Conservation (phyloP, 2,329 filamentous ascomycete species). For the Periconia digitata region DNA sequence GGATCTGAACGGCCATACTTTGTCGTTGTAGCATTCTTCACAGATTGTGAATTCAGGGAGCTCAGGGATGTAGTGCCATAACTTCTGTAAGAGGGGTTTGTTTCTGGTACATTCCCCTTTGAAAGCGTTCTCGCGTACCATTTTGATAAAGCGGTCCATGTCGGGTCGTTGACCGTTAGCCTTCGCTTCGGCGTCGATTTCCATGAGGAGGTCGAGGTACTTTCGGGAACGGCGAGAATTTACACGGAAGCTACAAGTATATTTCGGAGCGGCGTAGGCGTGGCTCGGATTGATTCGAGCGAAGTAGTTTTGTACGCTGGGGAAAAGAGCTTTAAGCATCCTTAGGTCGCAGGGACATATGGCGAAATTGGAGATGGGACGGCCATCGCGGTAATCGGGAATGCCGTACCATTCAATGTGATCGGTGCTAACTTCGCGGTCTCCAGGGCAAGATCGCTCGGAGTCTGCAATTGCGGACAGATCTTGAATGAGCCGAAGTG, state of each 20-base stretch:
- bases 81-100: conserved; percentile 60
- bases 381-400: conserved; percentile 65
- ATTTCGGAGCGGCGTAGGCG: conserved; percentile 42
- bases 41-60: conserved; percentile 82
- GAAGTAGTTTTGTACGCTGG: conserved; percentile 70
- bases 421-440: conserved; percentile 50
- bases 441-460: conserved; percentile 61
- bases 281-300: conserved; percentile 49
- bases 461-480: conserved; percentile 65
- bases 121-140: conserved; percentile 54
- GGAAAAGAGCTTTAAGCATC: conserved; percentile 72
- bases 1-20: conserved; percentile 69
- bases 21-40: conserved; percentile 79
- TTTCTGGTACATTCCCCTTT: conserved; percentile 65
- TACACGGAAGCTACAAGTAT: conserved; percentile 71
- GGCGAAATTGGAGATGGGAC: conserved; percentile 69
- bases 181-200: conserved; percentile 51
- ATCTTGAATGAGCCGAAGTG: conserved; percentile 69
- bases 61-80: conserved; percentile 77
- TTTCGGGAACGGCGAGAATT: conserved; percentile 58
- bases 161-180: conserved; percentile 49
- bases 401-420: conserved; percentile 74
- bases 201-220: conserved; percentile 60
- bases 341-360: conserved; percentile 75
- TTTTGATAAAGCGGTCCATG: conserved; percentile 63